Evolutionary conservation across 169 alveolate genomes (phyloP).

Genomic region (Plasmodium blacklocki): DNA sequence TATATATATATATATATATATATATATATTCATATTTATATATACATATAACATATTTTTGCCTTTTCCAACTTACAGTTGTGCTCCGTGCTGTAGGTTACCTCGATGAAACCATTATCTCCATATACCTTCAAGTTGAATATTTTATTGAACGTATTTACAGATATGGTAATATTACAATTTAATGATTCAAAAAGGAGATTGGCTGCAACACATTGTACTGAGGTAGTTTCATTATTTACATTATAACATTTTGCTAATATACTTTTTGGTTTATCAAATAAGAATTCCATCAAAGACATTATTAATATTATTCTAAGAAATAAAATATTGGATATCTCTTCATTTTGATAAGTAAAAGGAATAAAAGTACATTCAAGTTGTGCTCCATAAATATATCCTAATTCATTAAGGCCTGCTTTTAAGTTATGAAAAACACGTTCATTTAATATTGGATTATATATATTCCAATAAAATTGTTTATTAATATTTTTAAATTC

Average conservation of each 20-base stretch:
- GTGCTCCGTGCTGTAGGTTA: conserved; percentile 58
- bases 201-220: conserved; percentile 38
- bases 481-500: conserved; percentile 44
- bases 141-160: conserved; percentile 29
- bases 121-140: conserved; percentile 53
- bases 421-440: conserved; percentile 60
- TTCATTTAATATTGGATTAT: conserved; percentile 44
- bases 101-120: conserved; percentile 48
- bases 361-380: conserved; percentile 67
- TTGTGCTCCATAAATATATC: conserved; percentile 48
- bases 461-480: conserved; percentile 74
- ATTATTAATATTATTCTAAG: conserved; percentile 44
- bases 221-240: conserved; percentile 12
- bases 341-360: conserved; percentile 53
- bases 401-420: conserved; percentile 33
- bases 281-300: conserved; percentile 53
- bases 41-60: neutral
- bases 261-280: conserved; percentile 34
- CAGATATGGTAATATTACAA: conserved; percentile 48
- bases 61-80: conserved; percentile 18
- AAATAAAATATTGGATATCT: conserved; percentile 21
- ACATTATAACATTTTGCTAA: conserved; percentile 38
- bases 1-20: neutral
- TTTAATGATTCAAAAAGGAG: conserved; percentile 31
- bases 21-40: neutral